Base-by-base conservation (phyloP, 83 land plant species). In the Larix sibirica region DNA sequence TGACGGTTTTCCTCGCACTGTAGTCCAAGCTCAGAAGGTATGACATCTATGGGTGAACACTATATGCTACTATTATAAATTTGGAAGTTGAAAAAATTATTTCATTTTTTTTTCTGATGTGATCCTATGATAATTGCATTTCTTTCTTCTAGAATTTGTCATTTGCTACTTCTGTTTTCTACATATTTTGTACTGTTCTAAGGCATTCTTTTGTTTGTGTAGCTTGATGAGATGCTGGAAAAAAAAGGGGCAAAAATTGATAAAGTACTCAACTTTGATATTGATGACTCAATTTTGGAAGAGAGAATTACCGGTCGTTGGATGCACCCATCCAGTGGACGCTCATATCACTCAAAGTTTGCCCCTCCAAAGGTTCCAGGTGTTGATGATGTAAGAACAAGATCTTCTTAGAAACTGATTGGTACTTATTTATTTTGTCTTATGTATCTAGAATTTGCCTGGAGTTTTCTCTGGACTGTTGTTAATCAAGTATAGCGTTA, bases 1-100 rank as follows among this genome's bases (percentile, higher is more conserved):
- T 64, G 99, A 97, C 86, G 99, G 98, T 12, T 97, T 97, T 79
- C 99, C 99, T 3, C 95, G 99, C 62, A 97, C 99, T 38, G 99
- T 92, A 18, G 89, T 80, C 59, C 98, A 97, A 88, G 99, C 99
- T 75, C 84, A 97, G 83, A 95, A 97, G 98, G 98, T 96, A 0
- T 58, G 4, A 38, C 40, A 42, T 67, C 56, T 62, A 31, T 62
- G n/a, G 26, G 60, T 76, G 61, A 76, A 76, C 28, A 50, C 18
- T 76, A 24, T 47, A 12, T 54, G 20, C 79, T 24, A 54, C 33
- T 47, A 47, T 50, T 24, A 47, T 12, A 50, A 50, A 50, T 50
- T 24, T 24, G 54, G 26, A n/a, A 75, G 4, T 26, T 73, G 44
- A 47, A 74, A 42, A 33, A 8, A 31, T 54, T 59, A 16, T 36